Base-by-base conservation (phyloP, 352 stramenopile species). In the Phytopythium aichiense region DNA sequence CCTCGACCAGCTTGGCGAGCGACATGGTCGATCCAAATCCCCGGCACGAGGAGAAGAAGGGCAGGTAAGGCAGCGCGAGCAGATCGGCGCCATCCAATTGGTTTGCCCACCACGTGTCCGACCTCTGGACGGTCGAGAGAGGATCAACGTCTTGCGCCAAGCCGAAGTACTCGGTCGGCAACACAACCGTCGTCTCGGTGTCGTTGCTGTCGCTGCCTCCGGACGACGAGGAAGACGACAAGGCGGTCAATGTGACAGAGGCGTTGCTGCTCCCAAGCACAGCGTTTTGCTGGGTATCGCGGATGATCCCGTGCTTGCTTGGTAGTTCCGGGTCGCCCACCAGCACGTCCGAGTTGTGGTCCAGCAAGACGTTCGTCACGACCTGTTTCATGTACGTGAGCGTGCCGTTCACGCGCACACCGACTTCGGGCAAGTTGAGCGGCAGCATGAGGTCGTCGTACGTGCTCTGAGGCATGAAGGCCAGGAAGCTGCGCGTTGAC, bases 1-100 rank as follows among this genome's bases (percentile, higher is more conserved):
- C 88, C 66, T 99, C 96, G 0, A 99, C 60, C 60, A 99, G 78
- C 71, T 98, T 98, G 38, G 86, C 81, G 50, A 98, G 80, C 57
- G 77, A 91, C 57, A 99, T 91, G 63, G 98, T 87, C 38, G 84
- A 98, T 60, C 98, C 97, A 70, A 96, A 99, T 8, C 92, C 95
- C 18, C 93, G 77, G 60, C 96, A 99, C 38, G 94, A 97, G n/a
- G 89, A 98, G 48, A 99, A 97, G 69, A 96, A 99, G 0, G 96
- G 97, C 46, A 99, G 71, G 64, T 99, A 99, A 2, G 96, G 90
- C 23, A 99, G 72, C 7, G 78, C 84, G n/a, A 98, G 66, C 53
- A 92, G 96, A 2, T 77, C 67, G 4, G 70, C 61, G 0, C 69
- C 83, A 16, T 74, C 71, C 0, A 92, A 65, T 37, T 96, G 78